These are phyloP conservation scores for Metschnikowia borealis DNA, from an alignment of 805 yeast genomes.

Conservation along the genomic window DNA sequence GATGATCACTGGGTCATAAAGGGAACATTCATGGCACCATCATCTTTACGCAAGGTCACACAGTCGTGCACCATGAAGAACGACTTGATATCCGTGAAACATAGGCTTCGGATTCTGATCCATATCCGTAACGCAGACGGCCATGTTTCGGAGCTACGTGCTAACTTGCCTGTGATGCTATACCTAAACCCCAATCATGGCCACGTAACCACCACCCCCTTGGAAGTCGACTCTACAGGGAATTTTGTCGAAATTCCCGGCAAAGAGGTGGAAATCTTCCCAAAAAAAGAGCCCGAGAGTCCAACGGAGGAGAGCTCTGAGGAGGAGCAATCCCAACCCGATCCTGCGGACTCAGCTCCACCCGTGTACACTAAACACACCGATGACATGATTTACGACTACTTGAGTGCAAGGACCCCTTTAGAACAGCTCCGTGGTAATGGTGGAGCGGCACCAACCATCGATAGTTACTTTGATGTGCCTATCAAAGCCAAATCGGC, in stretches of 20 bases:
- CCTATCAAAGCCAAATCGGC: conserved; percentile 14
- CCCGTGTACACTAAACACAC: conserved; percentile 41
- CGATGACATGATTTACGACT: conserved; percentile 37
- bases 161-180: conserved; percentile 46
- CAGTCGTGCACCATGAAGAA: conserved; percentile 42
- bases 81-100: conserved; percentile 42
- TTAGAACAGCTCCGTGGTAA: conserved; percentile 31
- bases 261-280: conserved; percentile 28
- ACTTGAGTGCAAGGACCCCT: conserved; percentile 31
- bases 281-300: conserved; percentile 19
- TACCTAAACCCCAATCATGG: conserved; percentile 42
- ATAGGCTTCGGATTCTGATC: conserved; percentile 42
- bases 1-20: conserved; percentile 46
- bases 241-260: conserved; percentile 19
- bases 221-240: conserved; percentile 29
- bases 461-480: conserved; percentile 33
- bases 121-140: conserved; percentile 47
- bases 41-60: conserved; percentile 34
- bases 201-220: conserved; percentile 31
- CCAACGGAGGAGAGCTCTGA: conserved; percentile 6
- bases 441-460: conserved; percentile 15
- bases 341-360: conserved; percentile 35
- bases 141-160: conserved; percentile 48
- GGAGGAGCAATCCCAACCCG: conserved; percentile 15
- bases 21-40: conserved; percentile 40